Conservation (phyloP, 495 filamentous ascomycete genomes). For the Pyronema omphalodes region DNA sequence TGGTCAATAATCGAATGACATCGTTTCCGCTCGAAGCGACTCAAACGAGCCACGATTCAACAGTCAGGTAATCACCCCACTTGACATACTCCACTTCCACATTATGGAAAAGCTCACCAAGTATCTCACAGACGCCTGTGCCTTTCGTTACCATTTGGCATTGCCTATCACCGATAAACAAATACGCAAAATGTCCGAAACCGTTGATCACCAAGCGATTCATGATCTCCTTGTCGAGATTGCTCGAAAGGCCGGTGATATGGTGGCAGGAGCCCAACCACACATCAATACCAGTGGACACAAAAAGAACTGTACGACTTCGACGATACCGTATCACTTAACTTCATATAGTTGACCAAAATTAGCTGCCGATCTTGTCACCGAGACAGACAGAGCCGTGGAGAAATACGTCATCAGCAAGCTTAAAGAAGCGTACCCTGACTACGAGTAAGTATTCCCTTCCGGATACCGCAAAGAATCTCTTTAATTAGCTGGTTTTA, state of each 20-base stretch:
- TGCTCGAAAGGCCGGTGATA: conserved; percentile 60
- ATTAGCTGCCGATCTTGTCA: conserved; percentile 64
- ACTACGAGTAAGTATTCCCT: conserved; percentile 32
- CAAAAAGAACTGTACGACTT: conserved; percentile 64
- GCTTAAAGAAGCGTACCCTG: conserved; percentile 46
- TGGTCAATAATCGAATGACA: too few relatives aligned
- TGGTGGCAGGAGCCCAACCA: conserved; percentile 61
- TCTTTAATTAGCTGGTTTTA: neutral
- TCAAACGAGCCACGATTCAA: too few relatives aligned
- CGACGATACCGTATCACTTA: conserved; percentile 5
- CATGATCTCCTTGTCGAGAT: conserved; percentile 59
- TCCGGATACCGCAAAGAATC: neutral
- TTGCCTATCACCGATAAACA: conserved; percentile 3
- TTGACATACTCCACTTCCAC: too few relatives aligned
- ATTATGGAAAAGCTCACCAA: neutral
- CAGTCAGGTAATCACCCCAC: too few relatives aligned
- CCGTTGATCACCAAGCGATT: conserved; percentile 54
- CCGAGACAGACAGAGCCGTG: conserved; percentile 69
- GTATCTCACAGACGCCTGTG: neutral
- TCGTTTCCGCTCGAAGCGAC: too few relatives aligned
- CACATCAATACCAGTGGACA: conserved; percentile 41
- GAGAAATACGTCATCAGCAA: conserved; percentile 51
- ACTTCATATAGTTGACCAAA: neutral
- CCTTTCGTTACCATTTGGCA: neutral
- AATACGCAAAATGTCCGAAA: conserved; percentile 22